These are phyloP conservation scores for Ilex paraguariensis DNA, from an alignment of 305 asterid genomes.

Conservation along the genomic window DNA sequence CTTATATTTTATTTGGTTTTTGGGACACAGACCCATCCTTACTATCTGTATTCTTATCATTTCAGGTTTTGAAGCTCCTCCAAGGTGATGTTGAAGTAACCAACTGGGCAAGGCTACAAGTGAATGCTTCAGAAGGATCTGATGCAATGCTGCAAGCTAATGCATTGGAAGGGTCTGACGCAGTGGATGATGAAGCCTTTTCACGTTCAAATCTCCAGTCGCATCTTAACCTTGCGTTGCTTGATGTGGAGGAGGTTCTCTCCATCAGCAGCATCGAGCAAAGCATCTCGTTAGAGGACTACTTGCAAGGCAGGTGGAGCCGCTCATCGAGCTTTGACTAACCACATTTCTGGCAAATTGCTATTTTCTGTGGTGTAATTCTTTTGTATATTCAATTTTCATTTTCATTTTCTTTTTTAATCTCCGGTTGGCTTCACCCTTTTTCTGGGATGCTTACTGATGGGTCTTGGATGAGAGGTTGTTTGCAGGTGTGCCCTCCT, in stretches of 20 bases:
- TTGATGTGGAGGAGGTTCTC: slow-evolving; percentile 65
- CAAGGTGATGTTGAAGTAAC: slow-evolving; percentile 61
- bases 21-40: too few relatives aligned
- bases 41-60: too few relatives aligned
- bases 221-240: slow-evolving; percentile 78
- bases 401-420: neutral
- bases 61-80: slow-evolving; percentile 42
- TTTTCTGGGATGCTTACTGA: slow-evolving; percentile 1
- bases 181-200: slow-evolving; percentile 55
- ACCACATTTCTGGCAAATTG: slow-evolving; percentile 22
- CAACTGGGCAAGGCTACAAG: slow-evolving; percentile 77
- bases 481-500: slow-evolving; percentile 71
- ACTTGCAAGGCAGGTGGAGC: slow-evolving; percentile 80
- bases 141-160: slow-evolving; percentile 21
- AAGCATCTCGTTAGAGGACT: slow-evolving; percentile 66
- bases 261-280: slow-evolving; percentile 83
- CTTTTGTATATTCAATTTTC: slow-evolving; percentile 13
- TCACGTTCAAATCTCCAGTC: slow-evolving; percentile 67
- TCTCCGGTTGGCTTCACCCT: neutral
- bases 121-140: slow-evolving; percentile 43
- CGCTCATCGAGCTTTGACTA: slow-evolving; percentile 88
- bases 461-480: slow-evolving; percentile 82
- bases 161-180: slow-evolving; percentile 42
- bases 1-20: too few relatives aligned
- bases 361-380: slow-evolving; percentile 15